Conservation (phyloP, 176 grass and related monocot genomes). For the Lolium multiflorum region DNA sequence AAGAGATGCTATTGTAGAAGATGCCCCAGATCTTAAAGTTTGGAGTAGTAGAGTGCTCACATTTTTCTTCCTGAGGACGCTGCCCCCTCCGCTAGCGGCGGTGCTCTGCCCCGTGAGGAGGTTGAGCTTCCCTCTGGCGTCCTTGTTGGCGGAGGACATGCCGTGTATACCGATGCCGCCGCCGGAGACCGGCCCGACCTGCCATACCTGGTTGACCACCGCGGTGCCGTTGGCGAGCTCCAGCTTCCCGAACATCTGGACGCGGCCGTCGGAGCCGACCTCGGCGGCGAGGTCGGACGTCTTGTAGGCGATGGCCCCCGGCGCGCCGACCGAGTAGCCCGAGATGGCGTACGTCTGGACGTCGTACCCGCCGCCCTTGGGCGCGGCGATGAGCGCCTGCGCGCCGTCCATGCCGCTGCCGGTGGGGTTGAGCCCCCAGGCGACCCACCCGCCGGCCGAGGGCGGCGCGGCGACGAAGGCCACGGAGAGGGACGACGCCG, state of each 20-base stretch:
- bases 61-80: conserved; percentile 54
- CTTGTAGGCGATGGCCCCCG: conserved; percentile 28
- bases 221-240: conserved; percentile 47
- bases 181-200: conserved; percentile 34
- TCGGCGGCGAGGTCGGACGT: conserved; percentile 59
- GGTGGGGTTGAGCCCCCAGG: conserved; percentile 75
- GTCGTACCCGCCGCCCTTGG: conserved; percentile 41
- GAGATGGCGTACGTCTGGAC: conserved; percentile 62
- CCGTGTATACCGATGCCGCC: conserved; percentile 32
- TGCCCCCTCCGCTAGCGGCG: conserved; percentile 31
- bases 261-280: conserved; percentile 48
- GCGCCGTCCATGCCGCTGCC: conserved; percentile 41
- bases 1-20: background rate
- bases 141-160: conserved; percentile 4
- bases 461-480: conserved; percentile 59
- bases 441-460: conserved; percentile 57
- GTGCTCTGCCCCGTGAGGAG: conserved; percentile 53
- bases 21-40: background rate
- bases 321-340: background rate
- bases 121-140: conserved; percentile 66
- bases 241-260: conserved; percentile 63
- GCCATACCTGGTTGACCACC: conserved; percentile 80
- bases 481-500: conserved; percentile 47
- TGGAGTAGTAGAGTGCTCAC: conserved; percentile 47
- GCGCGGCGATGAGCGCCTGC: conserved; percentile 67